Percentiles rank a stretch among this genome's conserved stretches.
These are phyloP conservation scores for Fusarium fujikuroi DNA, from an alignment of 2,329 filamentous ascomycete species.

Conservation along the genomic window DNA sequence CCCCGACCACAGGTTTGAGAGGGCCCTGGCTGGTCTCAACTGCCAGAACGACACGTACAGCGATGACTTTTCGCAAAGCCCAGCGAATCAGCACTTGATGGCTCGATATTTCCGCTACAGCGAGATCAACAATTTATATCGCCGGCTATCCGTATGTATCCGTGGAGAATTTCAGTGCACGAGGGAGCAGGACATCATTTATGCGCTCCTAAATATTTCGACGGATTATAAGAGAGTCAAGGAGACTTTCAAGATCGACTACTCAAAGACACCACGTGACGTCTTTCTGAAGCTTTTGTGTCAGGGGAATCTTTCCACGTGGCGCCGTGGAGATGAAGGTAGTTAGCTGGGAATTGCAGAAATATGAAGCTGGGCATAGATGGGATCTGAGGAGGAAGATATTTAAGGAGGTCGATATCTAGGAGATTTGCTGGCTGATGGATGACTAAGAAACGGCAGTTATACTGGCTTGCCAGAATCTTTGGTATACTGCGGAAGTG, in stretches of 20 bases:
- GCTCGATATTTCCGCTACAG: too few species aligned
- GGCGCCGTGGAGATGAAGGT: background rate
- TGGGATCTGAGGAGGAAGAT: background rate
- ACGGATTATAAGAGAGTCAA: background rate
- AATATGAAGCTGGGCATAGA: background rate
- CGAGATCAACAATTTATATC: background rate
- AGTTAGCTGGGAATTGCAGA: background rate
- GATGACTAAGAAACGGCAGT: too few species aligned
- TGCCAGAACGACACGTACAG: too few species aligned
- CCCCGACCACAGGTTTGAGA: background rate
- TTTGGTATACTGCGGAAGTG: too few species aligned
- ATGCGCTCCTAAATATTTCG: background rate
- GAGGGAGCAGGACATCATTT: background rate
- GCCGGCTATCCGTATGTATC: background rate
- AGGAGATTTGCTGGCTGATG: too few species aligned
- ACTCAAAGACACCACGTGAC: background rate
- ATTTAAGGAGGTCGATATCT: background rate
- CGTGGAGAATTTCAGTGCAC: rapidly evolving
- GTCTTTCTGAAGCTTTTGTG: background rate
- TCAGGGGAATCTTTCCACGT: background rate
- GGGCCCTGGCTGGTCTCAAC: too few species aligned
- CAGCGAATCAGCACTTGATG: background rate
- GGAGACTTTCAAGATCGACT: background rate
- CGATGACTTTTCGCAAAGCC: background rate
- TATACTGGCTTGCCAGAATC: too few species aligned